phyloP scores from a whole-genome alignment of 495 filamentous ascomycete genomes.

The Tuber calosporum region DNA sequence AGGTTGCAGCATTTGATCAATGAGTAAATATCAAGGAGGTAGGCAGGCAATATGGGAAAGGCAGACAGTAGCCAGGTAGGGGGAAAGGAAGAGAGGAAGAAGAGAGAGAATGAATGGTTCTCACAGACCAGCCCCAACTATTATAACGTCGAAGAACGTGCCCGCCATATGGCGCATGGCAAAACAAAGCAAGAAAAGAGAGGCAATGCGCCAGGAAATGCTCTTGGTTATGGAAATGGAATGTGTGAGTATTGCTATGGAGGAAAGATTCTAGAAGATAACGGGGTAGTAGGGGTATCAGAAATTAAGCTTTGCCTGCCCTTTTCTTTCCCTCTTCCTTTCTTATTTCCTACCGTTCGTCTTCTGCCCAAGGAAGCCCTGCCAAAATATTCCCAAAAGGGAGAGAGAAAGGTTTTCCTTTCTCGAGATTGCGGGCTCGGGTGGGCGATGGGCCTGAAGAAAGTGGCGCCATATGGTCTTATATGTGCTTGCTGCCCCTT shows the following conservation, averaged over 20 bases:
- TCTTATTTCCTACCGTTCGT: neutral
- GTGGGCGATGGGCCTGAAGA: slow-evolving; percentile 10
- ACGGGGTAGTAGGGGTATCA: neutral
- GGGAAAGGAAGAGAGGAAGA: slow-evolving; percentile 5
- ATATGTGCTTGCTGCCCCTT: slow-evolving; percentile 17
- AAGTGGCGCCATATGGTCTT: slow-evolving; percentile 35
- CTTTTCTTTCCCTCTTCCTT: neutral
- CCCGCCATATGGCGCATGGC: slow-evolving; percentile 12
- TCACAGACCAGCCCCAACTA: slow-evolving; percentile 36
- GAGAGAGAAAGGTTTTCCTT: neutral
- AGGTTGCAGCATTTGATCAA: neutral
- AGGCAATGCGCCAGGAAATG: neutral
- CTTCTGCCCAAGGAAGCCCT: neutral
- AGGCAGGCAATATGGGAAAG: neutral
- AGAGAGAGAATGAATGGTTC: slow-evolving; percentile 15
- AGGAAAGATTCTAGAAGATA: neutral
- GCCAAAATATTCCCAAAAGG: neutral
- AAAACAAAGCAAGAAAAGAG: neutral
- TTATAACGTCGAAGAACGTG: slow-evolving; percentile 31
- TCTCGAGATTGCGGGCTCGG: neutral
- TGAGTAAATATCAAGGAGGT: neutral
- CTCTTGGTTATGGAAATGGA: neutral
- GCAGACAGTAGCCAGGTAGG: neutral
- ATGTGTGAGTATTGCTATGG: neutral
- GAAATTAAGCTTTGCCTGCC: neutral